phyloP scores from a whole-genome alignment of 805 yeast species.

The Myxozyma sirexii region DNA sequence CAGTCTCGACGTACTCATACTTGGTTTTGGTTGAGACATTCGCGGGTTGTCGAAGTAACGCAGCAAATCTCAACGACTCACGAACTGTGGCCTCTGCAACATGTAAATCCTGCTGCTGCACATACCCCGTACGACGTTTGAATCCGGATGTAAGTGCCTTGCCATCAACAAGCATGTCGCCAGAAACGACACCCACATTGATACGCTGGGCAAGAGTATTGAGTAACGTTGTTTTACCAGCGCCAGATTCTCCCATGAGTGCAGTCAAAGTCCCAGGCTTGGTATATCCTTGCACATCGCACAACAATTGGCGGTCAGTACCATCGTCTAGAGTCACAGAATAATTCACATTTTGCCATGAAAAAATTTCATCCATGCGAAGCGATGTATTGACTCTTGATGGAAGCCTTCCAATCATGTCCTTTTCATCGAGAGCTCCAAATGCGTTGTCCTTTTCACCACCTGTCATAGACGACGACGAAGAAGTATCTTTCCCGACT shows the following conservation, averaged over 20 bases:
- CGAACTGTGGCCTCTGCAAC: conserved; percentile 71
- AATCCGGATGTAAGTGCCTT: conserved; percentile 63
- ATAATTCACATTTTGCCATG: conserved; percentile 66
- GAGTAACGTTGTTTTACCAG: conserved; percentile 78
- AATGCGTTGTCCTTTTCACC: conserved; percentile 40
- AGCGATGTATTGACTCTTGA: conserved; percentile 14
- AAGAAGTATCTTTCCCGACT: conserved; percentile 41
- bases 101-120: conserved; percentile 80
- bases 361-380: conserved; percentile 45
- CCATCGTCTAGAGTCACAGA: conserved; percentile 51
- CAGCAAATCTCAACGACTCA: conserved; percentile 73
- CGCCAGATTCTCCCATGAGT: conserved; percentile 85
- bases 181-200: conserved; percentile 70
- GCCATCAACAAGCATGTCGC: conserved; percentile 74
- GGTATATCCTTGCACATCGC: conserved; percentile 68
- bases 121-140: conserved; percentile 78
- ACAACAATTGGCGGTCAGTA: conserved; percentile 45
- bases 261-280: conserved; percentile 83
- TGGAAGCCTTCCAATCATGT: conserved; percentile 24
- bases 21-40: conserved; percentile 60
- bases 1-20: conserved; percentile 66
- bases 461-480: conserved; percentile 48
- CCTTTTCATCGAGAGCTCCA: conserved; percentile 39
- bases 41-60: conserved; percentile 70
- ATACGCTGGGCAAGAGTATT: conserved; percentile 74